These are phyloP conservation scores for Annona squamosa DNA, from an alignment of 164 flowering plant genomes.

Conservation along the genomic window DNA sequence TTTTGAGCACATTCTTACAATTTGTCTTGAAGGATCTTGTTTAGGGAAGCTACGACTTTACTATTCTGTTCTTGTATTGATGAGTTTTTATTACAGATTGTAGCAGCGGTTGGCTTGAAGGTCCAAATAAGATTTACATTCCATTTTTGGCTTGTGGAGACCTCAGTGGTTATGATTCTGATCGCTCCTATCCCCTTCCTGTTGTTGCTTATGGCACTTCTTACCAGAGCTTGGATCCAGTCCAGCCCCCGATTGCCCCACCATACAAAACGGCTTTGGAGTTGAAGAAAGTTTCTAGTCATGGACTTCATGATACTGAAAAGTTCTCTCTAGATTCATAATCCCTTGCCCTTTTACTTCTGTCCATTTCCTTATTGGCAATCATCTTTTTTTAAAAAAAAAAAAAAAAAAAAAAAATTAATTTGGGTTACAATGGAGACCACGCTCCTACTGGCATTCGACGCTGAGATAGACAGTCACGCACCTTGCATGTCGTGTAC, in stretches of 20 bases:
- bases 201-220: slow-evolving; percentile 53
- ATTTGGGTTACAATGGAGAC: no score
- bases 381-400: neutral
- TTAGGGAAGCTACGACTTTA: neutral
- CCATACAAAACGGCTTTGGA: slow-evolving; percentile 93
- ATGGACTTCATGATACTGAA: slow-evolving; percentile 51
- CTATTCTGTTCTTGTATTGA: neutral
- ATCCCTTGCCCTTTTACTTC: neutral
- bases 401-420: no score
- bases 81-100: slow-evolving; percentile 49
- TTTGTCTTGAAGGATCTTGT: neutral
- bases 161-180: slow-evolving; percentile 86
- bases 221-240: slow-evolving; percentile 84
- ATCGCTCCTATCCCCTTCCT: slow-evolving; percentile 96
- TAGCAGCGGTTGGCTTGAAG: slow-evolving; percentile 95
- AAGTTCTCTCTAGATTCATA: slow-evolving; percentile 51
- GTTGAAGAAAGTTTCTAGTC: slow-evolving; percentile 78
- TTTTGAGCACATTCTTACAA: neutral
- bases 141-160: slow-evolving; percentile 98
- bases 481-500: no score
- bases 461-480: no score
- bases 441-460: no score
- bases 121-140: slow-evolving; percentile 88
- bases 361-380: neutral
- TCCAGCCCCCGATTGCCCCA: slow-evolving; percentile 96